Evolutionary conservation across 768 basidiomycete species (phyloP).

Genomic region (Basidioascus undulatus): DNA sequence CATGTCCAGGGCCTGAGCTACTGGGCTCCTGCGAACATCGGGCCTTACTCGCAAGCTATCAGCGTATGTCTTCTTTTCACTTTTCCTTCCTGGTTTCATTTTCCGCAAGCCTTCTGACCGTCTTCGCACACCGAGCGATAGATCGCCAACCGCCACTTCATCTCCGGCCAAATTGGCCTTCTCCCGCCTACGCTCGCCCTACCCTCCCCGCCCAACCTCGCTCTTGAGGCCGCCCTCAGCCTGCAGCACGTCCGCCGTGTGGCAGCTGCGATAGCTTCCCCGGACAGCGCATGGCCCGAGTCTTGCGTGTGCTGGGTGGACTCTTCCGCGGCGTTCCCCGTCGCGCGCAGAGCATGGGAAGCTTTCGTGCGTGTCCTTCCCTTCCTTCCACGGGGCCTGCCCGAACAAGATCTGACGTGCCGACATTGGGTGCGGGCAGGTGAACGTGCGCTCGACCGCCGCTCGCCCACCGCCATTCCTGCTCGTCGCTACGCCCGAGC

Average conservation of each 20-base stretch:
- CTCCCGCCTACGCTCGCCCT: constrained; percentile 48
- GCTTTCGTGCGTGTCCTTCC: constrained; percentile 4
- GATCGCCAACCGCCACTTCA: constrained; percentile 51
- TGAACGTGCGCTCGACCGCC: not conserved
- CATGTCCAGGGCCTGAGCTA: constrained; percentile 93
- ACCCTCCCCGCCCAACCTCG: constrained; percentile 28
- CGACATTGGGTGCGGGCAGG: not conserved
- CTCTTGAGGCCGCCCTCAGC: constrained; percentile 43
- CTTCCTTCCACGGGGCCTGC: not conserved
- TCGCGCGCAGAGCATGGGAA: constrained; percentile 13
- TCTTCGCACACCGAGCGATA: constrained; percentile 16
- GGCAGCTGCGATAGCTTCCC: constrained; percentile 30
- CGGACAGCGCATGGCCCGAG: constrained; percentile 27
- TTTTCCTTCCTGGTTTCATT: not conserved
- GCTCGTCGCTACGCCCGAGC: constrained; percentile 15
- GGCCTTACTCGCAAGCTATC: constrained; percentile 89
- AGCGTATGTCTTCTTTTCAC: constrained; percentile 26
- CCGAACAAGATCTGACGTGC: not conserved
- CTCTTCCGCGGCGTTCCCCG: constrained; percentile 4
- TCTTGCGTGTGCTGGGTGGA: constrained; percentile 5
- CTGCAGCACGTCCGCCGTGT: constrained; percentile 54
- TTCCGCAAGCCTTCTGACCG: not conserved
- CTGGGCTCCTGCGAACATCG: constrained; percentile 98
- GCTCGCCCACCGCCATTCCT: constrained; percentile 7
- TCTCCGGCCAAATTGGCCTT: constrained; percentile 89